These are phyloP conservation scores for Fragaria ananassa DNA, from an alignment of 306 rosid species.

Conservation along the genomic window DNA sequence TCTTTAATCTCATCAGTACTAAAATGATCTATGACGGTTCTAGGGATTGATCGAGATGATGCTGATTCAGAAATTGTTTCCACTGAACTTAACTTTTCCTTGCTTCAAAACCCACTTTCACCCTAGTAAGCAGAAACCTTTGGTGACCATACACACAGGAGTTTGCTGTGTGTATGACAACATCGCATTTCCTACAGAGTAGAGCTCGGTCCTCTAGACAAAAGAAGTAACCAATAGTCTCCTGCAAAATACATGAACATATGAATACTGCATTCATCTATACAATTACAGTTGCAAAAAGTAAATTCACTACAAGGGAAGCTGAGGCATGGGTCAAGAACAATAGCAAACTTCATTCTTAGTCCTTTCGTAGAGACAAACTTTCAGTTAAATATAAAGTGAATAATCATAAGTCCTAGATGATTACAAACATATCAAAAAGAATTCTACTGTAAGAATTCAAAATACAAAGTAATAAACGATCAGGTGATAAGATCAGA, in stretches of 20 bases:
- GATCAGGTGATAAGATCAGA: too few relatives aligned
- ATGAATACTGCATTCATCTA: not conserved
- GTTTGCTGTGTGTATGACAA: constrained; percentile 39
- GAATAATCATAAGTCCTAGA: too few relatives aligned
- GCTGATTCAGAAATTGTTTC: not conserved
- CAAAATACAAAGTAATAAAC: too few relatives aligned
- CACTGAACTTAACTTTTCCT: not conserved
- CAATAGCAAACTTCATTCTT: not conserved
- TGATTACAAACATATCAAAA: too few relatives aligned
- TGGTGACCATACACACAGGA: constrained; percentile 23
- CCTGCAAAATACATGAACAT: constrained; percentile 29
- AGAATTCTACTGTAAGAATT: too few relatives aligned
- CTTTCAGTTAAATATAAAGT: too few relatives aligned
- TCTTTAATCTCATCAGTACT: not conserved
- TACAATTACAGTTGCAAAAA: not conserved
- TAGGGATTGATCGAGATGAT: not conserved
- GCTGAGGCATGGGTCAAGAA: not conserved
- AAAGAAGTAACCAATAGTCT: constrained; percentile 56
- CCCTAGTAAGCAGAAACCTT: constrained; percentile 29
- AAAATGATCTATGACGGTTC: not conserved
- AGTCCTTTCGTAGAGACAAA: not conserved
- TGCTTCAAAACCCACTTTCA: constrained; percentile 33
- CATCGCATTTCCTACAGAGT: constrained; percentile 64
- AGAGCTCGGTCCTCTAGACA: constrained; percentile 72
- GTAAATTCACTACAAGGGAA: not conserved